Evolutionary conservation across 1,139 yeast genomes (phyloP), one percentile per base, ranked within the genome.

Genomic region (Kodamaea sp.): DNA sequence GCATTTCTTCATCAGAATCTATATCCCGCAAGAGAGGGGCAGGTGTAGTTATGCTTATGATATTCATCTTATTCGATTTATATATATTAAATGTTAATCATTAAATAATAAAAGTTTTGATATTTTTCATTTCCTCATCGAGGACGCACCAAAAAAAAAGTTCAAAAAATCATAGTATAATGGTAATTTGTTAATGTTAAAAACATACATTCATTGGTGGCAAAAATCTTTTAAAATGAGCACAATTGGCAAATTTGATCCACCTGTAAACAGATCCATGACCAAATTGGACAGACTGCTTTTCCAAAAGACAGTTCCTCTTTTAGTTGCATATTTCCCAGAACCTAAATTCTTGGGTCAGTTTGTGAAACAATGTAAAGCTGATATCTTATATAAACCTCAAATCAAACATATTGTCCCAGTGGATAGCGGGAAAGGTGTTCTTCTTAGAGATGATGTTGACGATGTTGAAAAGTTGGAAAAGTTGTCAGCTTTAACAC

Each of bases 241-340:
- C 28, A 4, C 31, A 12, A 20, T 31, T 11, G 27, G 59, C 38
- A 58, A 55, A 41, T 71, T 69, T 45, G 64, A 66, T 5, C 95
- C 96, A 3, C 96, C 96, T 0, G 65, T 78, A 8, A 72, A 83
- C 55, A 63, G 87, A 36, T 67, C 75, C 5, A 82, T 87, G 90
- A 74, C 55, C 32, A 70, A 57, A 20, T 69, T 90, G 34, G 92
- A 89, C 58, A 73, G 84, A 33, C 60, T 74, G 0, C 76, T 79
- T 50, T 90, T 89, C 63, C 56, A 65, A 7, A 71, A 70, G 25
- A 65, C 69, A 8, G 64, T 84, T 5, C 75, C 79, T 1, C 64
- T 88, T 20, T 75, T 84, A 47, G 84, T 80, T 10, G 88, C 90
- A 1, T 62, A 70, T 37, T 79, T 90, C 52, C 79, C 82, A 2